These are phyloP conservation scores for Amylocarpus encephaloides DNA, from an alignment of 2,329 filamentous ascomycete species.

Conservation along the genomic window DNA sequence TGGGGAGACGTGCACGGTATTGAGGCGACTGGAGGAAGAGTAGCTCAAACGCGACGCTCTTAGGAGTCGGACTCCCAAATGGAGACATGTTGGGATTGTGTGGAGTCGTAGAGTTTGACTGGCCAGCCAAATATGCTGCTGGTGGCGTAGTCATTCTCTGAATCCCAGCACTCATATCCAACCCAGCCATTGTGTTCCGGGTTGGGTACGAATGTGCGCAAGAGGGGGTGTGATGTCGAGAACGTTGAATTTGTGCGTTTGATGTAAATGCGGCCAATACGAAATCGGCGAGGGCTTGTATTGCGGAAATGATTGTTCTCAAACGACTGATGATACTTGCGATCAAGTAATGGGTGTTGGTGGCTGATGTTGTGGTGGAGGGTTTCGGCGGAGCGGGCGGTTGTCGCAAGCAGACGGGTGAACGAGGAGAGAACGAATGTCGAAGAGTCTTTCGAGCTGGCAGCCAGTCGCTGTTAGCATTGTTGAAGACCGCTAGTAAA, in stretches of 20 bases:
- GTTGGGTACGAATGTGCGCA: slow-evolving; percentile 24
- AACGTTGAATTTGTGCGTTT: slow-evolving; percentile 25
- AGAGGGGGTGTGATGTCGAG: slow-evolving; percentile 16
- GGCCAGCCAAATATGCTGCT: slow-evolving; percentile 18
- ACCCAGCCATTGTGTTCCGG: slow-evolving; percentile 25
- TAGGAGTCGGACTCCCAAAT: slow-evolving; percentile 41
- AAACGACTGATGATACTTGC: slow-evolving; percentile 11
- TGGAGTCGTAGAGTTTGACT: slow-evolving; percentile 22
- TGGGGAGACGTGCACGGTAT: slow-evolving; percentile 69
- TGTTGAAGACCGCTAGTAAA: slow-evolving; percentile 12
- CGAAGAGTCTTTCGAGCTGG: slow-evolving; percentile 17
- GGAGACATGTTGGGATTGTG: slow-evolving; percentile 28
- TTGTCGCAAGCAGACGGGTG: slow-evolving; percentile 27
- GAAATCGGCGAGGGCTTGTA: slow-evolving; percentile 23
- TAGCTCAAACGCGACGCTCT: slow-evolving; percentile 75
- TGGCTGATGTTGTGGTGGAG: slow-evolving; percentile 11
- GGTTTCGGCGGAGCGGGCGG: slow-evolving; percentile 11
- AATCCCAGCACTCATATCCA: slow-evolving; percentile 21
- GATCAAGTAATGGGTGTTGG: slow-evolving; percentile 14
- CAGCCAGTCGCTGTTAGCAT: slow-evolving; percentile 18
- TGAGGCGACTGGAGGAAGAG: slow-evolving; percentile 62
- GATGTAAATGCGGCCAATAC: slow-evolving; percentile 18
- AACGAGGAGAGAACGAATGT: slow-evolving; percentile 21
- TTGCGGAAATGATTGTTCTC: slow-evolving; percentile 4
- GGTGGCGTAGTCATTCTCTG: slow-evolving; percentile 29